phyloP scores from a whole-genome alignment of 2,329 filamentous ascomycete genomes.

The Ascochyta clinopodiicola region DNA sequence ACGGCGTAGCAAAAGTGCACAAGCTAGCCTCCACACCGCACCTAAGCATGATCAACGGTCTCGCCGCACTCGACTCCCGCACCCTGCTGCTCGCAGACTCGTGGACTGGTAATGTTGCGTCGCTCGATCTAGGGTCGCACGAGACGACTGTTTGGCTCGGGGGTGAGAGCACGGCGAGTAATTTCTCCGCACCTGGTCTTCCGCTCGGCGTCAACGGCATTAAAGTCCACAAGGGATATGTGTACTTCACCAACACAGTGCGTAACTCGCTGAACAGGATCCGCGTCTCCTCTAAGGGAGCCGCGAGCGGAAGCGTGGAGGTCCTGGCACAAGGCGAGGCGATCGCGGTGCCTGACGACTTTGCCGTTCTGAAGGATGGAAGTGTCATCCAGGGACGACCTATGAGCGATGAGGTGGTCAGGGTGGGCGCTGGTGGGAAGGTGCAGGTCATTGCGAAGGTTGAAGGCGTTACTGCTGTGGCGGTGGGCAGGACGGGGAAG shows the following conservation, averaged over 20 bases:
- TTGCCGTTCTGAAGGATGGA: conserved; percentile 26
- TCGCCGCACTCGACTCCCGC: conserved; percentile 22
- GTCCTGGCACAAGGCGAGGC: conserved; percentile 7
- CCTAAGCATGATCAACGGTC: conserved; percentile 29
- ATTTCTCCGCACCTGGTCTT: conserved; percentile 10
- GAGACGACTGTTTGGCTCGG: conserved; percentile 17
- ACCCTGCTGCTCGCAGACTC: conserved; percentile 36
- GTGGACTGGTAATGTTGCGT: conserved; percentile 23
- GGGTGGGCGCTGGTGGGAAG: conserved; percentile 18
- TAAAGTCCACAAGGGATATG: conserved; percentile 9
- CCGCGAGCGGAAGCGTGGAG: conserved; percentile 10
- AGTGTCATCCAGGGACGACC: conserved; percentile 19
- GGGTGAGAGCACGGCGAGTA: conserved; percentile 19
- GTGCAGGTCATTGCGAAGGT: conserved; percentile 18
- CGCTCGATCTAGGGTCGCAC: conserved; percentile 19
- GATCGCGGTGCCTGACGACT: conserved; percentile 25
- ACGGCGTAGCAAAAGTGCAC: not conserved
- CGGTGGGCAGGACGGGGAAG: conserved; percentile 23
- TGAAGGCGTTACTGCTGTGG: conserved; percentile 21
- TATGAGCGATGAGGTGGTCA: conserved; percentile 16
- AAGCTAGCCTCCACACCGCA: conserved; percentile 26
- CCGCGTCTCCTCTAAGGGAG: conserved; percentile 8
- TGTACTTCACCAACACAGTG: conserved; percentile 33
- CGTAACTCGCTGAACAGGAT: conserved; percentile 21
- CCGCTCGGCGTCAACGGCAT: conserved; percentile 34